phyloP scores from a whole-genome alignment of 2,329 filamentous ascomycete species.

The Aspergillus sp. region DNA sequence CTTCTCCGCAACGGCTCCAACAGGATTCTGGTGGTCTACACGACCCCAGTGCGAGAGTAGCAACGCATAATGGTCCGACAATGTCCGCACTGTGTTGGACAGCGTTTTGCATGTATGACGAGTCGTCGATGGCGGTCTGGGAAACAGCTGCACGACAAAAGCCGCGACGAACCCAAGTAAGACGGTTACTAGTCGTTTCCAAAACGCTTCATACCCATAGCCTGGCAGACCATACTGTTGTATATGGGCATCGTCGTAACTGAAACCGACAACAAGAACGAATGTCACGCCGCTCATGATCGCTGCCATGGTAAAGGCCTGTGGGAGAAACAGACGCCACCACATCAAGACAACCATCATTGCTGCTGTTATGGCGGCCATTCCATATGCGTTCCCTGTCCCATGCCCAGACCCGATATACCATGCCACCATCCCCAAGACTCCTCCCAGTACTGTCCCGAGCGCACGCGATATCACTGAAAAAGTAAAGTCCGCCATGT shows the following conservation, averaged over 20 bases:
- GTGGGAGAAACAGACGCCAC: constrained; percentile 32
- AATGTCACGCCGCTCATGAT: constrained; percentile 46
- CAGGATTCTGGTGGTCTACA: neutral
- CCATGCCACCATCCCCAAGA: constrained; percentile 49
- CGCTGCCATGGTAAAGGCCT: constrained; percentile 26
- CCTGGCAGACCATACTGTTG: constrained; percentile 4
- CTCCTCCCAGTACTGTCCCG: constrained; percentile 49
- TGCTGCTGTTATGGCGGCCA: constrained; percentile 42
- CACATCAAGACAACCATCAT: constrained; percentile 34
- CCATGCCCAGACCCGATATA: constrained; percentile 52
- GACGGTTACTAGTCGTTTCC: constrained; percentile 7
- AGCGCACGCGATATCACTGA: constrained; percentile 41
- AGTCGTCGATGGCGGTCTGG: constrained; percentile 5
- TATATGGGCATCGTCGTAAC: constrained; percentile 41
- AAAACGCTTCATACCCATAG: constrained; percentile 6
- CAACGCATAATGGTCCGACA: constrained; percentile 8
- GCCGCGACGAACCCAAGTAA: constrained; percentile 5
- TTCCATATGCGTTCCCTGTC: constrained; percentile 49
- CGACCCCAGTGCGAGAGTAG: constrained; percentile 6
- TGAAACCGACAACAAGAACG: constrained; percentile 47
- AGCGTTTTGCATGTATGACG: constrained; percentile 7
- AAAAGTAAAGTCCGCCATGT: constrained; percentile 52
- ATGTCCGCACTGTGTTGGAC: constrained; percentile 6
- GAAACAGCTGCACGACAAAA: constrained; percentile 6
- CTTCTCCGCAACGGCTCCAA: constrained; percentile 1